A percentile compares a stretch with the other conserved stretches of the same genome.
These are phyloP conservation scores for Pyrrhoderma lamaoense DNA, from an alignment of 1,284 basidiomycete species.

Conservation along the genomic window DNA sequence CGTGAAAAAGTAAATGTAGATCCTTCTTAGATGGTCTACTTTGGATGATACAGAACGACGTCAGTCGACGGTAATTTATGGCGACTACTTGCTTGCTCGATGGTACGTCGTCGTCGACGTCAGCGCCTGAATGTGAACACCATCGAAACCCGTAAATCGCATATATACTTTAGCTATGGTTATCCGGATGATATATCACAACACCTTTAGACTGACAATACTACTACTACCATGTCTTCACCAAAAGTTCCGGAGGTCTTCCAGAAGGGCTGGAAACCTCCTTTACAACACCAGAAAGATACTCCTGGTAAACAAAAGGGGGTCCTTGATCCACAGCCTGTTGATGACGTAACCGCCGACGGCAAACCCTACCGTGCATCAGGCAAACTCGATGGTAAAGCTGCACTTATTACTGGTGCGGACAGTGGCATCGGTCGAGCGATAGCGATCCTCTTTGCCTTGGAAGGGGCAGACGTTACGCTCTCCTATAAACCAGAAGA, in stretches of 20 bases:
- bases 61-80: too few species aligned
- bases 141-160: not conserved
- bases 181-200: too few species aligned
- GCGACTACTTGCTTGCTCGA: too few species aligned
- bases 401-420: slow-evolving; percentile 43
- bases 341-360: slow-evolving; percentile 44
- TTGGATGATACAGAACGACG: too few species aligned
- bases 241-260: slow-evolving; percentile 12
- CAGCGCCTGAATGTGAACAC: not conserved
- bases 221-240: slow-evolving; percentile 5
- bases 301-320: slow-evolving; percentile 14
- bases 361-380: slow-evolving; percentile 36
- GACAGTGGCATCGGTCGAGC: slow-evolving; percentile 43
- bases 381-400: slow-evolving; percentile 39
- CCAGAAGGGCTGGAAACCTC: slow-evolving; percentile 17
- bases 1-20: too few species aligned
- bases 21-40: too few species aligned
- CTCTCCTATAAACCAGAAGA: slow-evolving; percentile 44
- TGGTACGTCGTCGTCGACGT: slow-evolving; percentile 7
- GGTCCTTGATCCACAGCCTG: slow-evolving; percentile 32
- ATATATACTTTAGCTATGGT: too few species aligned
- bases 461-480: slow-evolving; percentile 53
- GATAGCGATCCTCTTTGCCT: slow-evolving; percentile 35
- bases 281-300: slow-evolving; percentile 10
- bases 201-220: too few species aligned